Percentiles rank a stretch among this genome's conserved stretches.
These are phyloP conservation scores for Rutstroemia sp. DNA, from an alignment of 2,329 filamentous ascomycete species.

Conservation along the genomic window DNA sequence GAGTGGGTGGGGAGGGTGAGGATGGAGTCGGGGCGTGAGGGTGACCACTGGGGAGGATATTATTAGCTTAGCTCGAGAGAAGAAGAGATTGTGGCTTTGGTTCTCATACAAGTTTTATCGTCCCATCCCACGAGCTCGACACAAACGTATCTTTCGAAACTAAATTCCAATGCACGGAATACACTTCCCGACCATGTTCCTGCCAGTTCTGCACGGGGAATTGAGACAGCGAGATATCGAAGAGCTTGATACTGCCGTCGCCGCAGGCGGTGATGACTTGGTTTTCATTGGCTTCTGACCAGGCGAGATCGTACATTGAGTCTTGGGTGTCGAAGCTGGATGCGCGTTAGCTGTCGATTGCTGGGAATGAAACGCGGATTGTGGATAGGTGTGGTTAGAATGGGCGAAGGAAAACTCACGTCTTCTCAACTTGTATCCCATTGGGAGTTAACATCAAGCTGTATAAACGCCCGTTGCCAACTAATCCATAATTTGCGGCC, in stretches of 20 bases:
- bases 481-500: constrained; percentile 93
- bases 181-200: constrained; percentile 89
- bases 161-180: constrained; percentile 88
- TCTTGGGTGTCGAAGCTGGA: constrained; percentile 94
- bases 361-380: background rate
- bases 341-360: background rate
- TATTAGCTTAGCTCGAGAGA: constrained; percentile 5
- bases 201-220: constrained; percentile 90
- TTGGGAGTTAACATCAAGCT: constrained; percentile 74
- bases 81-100: background rate
- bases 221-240: constrained; percentile 70
- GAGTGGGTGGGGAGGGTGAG: constrained; percentile 83
- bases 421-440: constrained; percentile 79
- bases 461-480: constrained; percentile 89
- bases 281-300: constrained; percentile 95
- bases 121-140: constrained; percentile 93
- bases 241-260: constrained; percentile 91
- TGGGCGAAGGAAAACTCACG: constrained; percentile 45
- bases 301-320: constrained; percentile 87
- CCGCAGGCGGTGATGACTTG: constrained; percentile 84
- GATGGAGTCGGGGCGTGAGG: constrained; percentile 64
- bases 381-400: no score
- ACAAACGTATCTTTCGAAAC: constrained; percentile 85
- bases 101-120: constrained; percentile 68
- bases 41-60: constrained; percentile 62